phyloP scores from a whole-genome alignment of 148 eudicot species.

The Rhododendron williamsianum region DNA sequence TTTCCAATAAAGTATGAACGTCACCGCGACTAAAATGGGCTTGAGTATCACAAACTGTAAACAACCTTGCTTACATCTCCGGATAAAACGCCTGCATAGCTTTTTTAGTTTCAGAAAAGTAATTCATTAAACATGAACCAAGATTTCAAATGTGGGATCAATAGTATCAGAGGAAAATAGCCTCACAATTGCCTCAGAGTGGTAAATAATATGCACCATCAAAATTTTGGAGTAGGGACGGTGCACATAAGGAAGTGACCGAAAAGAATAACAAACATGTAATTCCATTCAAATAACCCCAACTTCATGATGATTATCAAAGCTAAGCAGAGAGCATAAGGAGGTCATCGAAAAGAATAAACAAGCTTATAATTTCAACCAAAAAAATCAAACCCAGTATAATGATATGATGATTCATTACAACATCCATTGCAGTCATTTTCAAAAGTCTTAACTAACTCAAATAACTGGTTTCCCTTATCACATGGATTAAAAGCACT shows the following conservation, averaged over 20 bases:
- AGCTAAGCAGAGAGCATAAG: neutral
- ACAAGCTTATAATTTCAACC: neutral
- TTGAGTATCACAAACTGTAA: constrained; percentile 97
- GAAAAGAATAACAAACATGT: neutral
- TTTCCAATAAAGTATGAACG: constrained; percentile 77
- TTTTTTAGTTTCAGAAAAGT: constrained; percentile 11
- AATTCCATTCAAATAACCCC: neutral
- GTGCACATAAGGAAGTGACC: neutral
- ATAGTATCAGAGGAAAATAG: neutral
- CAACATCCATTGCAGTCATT: neutral
- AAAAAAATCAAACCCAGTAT: neutral
- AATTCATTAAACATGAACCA: constrained; percentile 3
- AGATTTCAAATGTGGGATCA: neutral
- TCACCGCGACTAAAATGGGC: constrained; percentile 75
- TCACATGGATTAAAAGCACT: constrained; percentile 1
- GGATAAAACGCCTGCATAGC: constrained; percentile 81
- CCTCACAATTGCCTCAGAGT: neutral
- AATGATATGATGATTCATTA: neutral
- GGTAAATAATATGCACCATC: neutral
- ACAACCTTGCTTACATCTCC: constrained; percentile 96
- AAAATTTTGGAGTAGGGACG: neutral
- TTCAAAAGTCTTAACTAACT: neutral
- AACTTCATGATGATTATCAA: neutral
- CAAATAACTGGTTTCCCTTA: neutral
- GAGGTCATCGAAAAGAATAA: neutral